A percentile compares a stretch with the other conserved stretches of the same genome.
Evolutionary conservation across 441 rosid species (phyloP).

Genomic region (Raphanus hybrid): DNA sequence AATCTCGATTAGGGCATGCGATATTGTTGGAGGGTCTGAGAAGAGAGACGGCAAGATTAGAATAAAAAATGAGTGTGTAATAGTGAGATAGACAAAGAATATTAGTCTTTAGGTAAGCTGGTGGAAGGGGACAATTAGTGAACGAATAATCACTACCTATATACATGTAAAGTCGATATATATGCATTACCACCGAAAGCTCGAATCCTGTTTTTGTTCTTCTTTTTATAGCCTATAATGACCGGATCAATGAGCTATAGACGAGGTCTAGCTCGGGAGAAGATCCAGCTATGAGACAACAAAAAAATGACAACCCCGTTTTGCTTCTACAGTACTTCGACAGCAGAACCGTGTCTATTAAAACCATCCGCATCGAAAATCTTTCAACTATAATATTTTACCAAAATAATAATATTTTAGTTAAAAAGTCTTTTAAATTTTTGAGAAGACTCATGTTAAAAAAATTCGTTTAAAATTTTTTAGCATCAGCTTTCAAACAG

Average conservation of each 20-base stretch:
- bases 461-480: neutral
- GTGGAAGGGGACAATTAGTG: conserved; percentile 29
- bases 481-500: neutral
- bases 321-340: neutral
- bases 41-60: conserved; percentile 22
- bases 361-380: neutral
- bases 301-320: conserved; percentile 1
- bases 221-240: conserved; percentile 7
- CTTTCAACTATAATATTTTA: neutral
- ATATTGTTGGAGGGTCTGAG: neutral
- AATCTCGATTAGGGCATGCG: neutral
- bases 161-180: neutral
- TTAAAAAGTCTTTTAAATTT: neutral
- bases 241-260: conserved; percentile 14
- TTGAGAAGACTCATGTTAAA: neutral
- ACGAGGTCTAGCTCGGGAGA: conserved; percentile 12
- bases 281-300: neutral
- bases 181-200: neutral
- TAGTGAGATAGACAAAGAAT: conserved; percentile 28
- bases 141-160: conserved; percentile 26
- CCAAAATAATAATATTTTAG: neutral
- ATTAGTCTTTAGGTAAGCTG: conserved; percentile 35
- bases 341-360: neutral
- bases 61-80: conserved; percentile 30
- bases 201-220: conserved; percentile 22